These are phyloP conservation scores for Tylopilus rubrobrunneus DNA, from an alignment of 768 basidiomycete genomes.

Conservation along the genomic window DNA sequence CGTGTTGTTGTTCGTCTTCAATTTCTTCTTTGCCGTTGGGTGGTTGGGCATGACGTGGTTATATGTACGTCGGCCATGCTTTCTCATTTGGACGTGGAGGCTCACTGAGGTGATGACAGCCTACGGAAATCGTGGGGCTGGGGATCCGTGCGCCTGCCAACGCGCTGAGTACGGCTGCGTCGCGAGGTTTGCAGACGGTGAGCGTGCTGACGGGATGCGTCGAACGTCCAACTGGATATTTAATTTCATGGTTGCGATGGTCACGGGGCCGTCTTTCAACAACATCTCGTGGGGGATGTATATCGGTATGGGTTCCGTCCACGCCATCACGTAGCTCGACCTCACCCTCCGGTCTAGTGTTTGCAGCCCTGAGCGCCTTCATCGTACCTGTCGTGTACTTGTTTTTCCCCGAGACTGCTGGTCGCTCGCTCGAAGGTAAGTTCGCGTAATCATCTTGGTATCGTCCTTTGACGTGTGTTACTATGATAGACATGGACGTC, in stretches of 20 bases:
- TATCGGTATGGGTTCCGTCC: conserved; percentile 37
- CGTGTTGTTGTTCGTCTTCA: conserved; percentile 64
- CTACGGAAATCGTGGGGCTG: conserved; percentile 63
- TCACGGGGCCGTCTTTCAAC: conserved; percentile 56
- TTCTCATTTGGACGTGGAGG: not conserved
- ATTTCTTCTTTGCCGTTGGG: conserved; percentile 65
- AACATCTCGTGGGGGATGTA: conserved; percentile 59
- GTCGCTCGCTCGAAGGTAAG: conserved; percentile 53
- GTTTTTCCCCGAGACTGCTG: conserved; percentile 61
- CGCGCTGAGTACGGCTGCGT: conserved; percentile 50
- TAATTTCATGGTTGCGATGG: conserved; percentile 58
- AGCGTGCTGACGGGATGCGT: not conserved
- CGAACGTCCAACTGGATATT: conserved; percentile 49
- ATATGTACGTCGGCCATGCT: conserved; percentile 40
- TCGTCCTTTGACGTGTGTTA: not conserved
- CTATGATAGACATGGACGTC: conserved; percentile 40
- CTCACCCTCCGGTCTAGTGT: conserved; percentile 32
- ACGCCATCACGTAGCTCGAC: not conserved
- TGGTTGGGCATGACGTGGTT: conserved; percentile 75
- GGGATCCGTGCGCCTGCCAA: conserved; percentile 62
- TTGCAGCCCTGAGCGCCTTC: conserved; percentile 53
- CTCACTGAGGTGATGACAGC: conserved; percentile 29
- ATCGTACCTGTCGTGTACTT: conserved; percentile 56
- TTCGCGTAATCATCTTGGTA: not conserved
- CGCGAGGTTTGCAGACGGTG: not conserved